These are phyloP conservation scores for Cucurbita moschata DNA, from an alignment of 306 rosid species.

Conservation along the genomic window DNA sequence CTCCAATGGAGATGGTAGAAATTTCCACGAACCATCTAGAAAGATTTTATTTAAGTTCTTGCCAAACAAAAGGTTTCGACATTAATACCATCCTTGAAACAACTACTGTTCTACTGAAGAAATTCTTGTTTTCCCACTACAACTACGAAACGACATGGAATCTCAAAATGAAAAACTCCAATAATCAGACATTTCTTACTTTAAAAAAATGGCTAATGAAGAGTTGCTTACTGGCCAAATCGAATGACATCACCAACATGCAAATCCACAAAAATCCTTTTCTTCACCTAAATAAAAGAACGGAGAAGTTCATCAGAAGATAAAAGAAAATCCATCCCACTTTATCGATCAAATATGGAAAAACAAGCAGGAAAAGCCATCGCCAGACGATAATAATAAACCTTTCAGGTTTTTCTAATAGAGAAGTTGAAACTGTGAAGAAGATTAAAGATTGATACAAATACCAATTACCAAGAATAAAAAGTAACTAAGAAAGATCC, in stretches of 20 bases:
- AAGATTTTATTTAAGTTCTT: too few species aligned
- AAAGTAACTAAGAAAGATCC: background rate
- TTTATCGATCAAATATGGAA: background rate
- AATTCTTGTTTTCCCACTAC: too few species aligned
- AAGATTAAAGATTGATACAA: background rate
- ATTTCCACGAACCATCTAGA: too few species aligned
- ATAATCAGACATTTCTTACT: too few species aligned
- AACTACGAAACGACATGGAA: too few species aligned
- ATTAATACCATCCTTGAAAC: too few species aligned
- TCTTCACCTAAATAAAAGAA: conserved; percentile 46
- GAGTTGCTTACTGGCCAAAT: conserved; percentile 67
- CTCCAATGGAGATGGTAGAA: too few species aligned
- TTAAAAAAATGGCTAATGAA: background rate
- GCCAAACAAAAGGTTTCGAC: too few species aligned
- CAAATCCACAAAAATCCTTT: conserved; percentile 52
- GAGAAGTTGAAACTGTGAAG: background rate
- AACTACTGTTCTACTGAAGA: too few species aligned
- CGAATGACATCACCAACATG: conserved; percentile 91
- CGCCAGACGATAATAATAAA: background rate
- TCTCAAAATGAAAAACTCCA: too few species aligned
- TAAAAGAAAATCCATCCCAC: background rate
- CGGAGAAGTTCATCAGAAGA: conserved; percentile 7
- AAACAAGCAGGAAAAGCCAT: background rate
- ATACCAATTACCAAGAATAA: background rate
- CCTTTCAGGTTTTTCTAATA: background rate